Evolutionary conservation across 2,329 filamentous ascomycete genomes (phyloP), one percentile per base, ranked within the genome.

Genomic region (Thelonectria discophora): DNA sequence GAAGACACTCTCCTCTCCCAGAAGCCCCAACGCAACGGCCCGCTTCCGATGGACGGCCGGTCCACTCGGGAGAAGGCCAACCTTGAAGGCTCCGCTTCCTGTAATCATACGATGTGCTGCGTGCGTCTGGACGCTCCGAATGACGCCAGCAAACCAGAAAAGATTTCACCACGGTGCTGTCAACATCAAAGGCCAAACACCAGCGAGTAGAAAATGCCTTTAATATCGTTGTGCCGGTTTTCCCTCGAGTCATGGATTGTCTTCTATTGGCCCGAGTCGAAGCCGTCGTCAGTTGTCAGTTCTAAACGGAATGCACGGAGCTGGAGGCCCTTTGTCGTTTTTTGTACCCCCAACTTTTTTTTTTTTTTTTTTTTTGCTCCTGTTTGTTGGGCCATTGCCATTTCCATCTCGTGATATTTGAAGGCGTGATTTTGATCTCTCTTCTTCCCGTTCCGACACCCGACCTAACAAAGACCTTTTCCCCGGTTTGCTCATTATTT

Each of bases 41-140:
- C 69, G 69, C 65, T 70, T 69, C 69, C 60, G 66, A 64, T 71
- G 69, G 52, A 60, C 63, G 66, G 18, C 54, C 64, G 65, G 60
- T 54, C 69, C 69, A 71, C 69, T 57, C 64, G 60, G 59, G 47
- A 47, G 54, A 67, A 62, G 49, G 55, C 67, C 65, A 21, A 21
- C 18, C 11, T 18, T 18, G 24, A 71, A 65, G 57, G 46, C 52
- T 45, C 56, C 58, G 62, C 55, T 52, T 39, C 18, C 55, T 47
- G 49, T 49, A 55, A 71, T 71, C 69, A 67, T 71, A 71, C 69
- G 69, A 71, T 72, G 51, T 40, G 42, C 45, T 10, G 34, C 30
- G 51, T 40, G 42, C 49, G 13, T 43, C 39, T 50, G 50, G 46
- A 55, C 40, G 55, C 59, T 30, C 27, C 49, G 55, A 60, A 63